These are phyloP conservation scores for Plasmodium reichenowi DNA, from an alignment of 169 alveolate species.

Conservation along the genomic window DNA sequence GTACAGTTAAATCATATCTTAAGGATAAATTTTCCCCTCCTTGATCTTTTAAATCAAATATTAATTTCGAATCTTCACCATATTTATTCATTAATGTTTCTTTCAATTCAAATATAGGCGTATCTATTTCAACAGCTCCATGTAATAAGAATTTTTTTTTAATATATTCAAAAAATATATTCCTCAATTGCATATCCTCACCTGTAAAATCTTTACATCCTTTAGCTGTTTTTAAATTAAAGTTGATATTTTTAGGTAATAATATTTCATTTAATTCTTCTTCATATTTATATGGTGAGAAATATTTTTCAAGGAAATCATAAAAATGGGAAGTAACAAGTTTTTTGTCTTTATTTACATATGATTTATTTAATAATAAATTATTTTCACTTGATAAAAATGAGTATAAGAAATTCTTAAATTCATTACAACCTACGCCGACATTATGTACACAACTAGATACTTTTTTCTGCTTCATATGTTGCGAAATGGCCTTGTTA, in stretches of 20 bases:
- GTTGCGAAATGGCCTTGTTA: slow-evolving; percentile 47
- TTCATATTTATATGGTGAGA: slow-evolving; percentile 21
- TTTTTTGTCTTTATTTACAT: slow-evolving; percentile 12
- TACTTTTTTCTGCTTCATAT: slow-evolving; percentile 57
- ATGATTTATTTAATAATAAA: slow-evolving; percentile 1
- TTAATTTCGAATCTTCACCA: slow-evolving; percentile 97
- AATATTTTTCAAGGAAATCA: slow-evolving; percentile 6
- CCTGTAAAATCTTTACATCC: slow-evolving; percentile 96
- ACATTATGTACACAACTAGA: slow-evolving; percentile 47
- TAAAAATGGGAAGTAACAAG: slow-evolving; percentile 14
- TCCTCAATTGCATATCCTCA: slow-evolving; percentile 93
- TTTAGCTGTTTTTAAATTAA: slow-evolving; percentile 94
- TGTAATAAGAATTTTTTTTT: slow-evolving; percentile 91
- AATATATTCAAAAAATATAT: slow-evolving; percentile 90
- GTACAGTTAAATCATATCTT: slow-evolving; percentile 98
- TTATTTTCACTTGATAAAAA: slow-evolving; percentile 5
- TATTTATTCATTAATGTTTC: slow-evolving; percentile 96
- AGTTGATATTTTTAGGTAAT: slow-evolving; percentile 81
- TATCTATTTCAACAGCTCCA: slow-evolving; percentile 98
- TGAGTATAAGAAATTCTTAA: slow-evolving; percentile 70
- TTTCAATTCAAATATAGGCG: slow-evolving; percentile 97
- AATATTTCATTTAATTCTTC: slow-evolving; percentile 54
- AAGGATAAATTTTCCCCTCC: slow-evolving; percentile 98
- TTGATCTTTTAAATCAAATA: slow-evolving; percentile 96
- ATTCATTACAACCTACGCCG: slow-evolving; percentile 64